Conservation (phyloP, 306 rosid species). For the Vigna radiata region DNA sequence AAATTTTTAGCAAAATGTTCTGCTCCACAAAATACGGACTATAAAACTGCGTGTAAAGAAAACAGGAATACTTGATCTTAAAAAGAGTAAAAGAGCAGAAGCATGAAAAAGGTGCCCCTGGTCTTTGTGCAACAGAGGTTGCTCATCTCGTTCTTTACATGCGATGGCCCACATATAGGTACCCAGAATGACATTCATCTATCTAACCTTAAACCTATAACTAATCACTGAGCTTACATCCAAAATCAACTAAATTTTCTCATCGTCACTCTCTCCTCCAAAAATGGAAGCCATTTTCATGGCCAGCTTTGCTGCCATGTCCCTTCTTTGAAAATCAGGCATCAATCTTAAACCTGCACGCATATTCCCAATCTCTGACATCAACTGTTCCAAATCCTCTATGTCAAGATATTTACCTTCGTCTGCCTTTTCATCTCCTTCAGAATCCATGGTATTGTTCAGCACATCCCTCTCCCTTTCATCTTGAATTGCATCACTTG, state of each 20-base stretch:
- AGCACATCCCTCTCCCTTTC: constrained; percentile 44
- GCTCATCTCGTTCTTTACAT: constrained; percentile 17
- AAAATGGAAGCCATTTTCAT: constrained; percentile 89
- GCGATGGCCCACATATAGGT: neutral
- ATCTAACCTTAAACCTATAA: neutral
- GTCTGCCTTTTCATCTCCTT: constrained; percentile 43
- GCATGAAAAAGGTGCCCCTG: neutral
- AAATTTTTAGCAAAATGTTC: constrained; percentile 3
- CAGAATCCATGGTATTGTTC: constrained; percentile 45
- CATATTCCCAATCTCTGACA: constrained; percentile 90
- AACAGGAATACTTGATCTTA: constrained; percentile 20
- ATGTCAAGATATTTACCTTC: constrained; percentile 55
- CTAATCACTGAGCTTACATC: constrained; percentile 17
- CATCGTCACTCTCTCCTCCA: constrained; percentile 81
- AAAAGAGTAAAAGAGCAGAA: constrained; percentile 7
- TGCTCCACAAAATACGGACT: constrained; percentile 9
- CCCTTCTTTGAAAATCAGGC: constrained; percentile 91
- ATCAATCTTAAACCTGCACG: constrained; percentile 80
- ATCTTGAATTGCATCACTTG: constrained; percentile 43
- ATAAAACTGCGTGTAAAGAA: constrained; percentile 2
- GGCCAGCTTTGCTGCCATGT: constrained; percentile 88
- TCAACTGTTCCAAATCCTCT: constrained; percentile 84
- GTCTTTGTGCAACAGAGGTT: constrained; percentile 24
- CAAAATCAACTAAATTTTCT: constrained; percentile 46
- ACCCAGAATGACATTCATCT: neutral